Base-by-base conservation (phyloP, 805 yeast genomes). In the Metschnikowia drakensbergensis region DNA sequence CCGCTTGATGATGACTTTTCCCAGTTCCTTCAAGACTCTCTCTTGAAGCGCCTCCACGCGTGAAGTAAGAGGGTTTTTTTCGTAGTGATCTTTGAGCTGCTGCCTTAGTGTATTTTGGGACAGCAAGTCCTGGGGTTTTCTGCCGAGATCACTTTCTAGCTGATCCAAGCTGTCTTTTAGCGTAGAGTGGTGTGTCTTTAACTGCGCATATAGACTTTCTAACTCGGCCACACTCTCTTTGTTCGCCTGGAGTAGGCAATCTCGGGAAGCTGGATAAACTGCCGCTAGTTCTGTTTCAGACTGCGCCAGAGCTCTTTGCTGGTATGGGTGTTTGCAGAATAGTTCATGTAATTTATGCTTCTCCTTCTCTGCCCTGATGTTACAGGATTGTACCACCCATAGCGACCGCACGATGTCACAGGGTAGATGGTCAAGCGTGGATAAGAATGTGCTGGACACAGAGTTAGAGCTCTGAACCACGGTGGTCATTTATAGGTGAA, bases 381-480 rank as follows among this genome's bases (percentile, higher is more conserved):
- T 72, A 44, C 71, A 63, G 10, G 66, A 54, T 46, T 72, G 77
- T 3, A 72, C 62, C 13, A 71, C 55, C 77, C 77, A 72, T 7
- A 72, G 55, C 6, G 75, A 68, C 42, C 77, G 67, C 37, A 72
- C 62, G 3, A 72, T 58, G 48, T 72, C 77, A 47, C 75, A 66
- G 26, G 77, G 76, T 33, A 72, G 58, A 51, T 72, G 77, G 50
- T 72, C 77, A 7, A 72, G 60, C 4, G 75, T 71, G 23, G 75
- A 64, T 30, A 72, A 66, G 53, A 68, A 72, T 26, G 75, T 61
- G 53, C 66, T 70, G 47, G 63, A 61, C 25, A 68, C 57, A 8
- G 69, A 64, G 40, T 63, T 51, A 5, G 66, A 61, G 52, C 61
- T 57, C 45, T 50, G 61, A 17, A 60, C 60, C 17, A 55, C 58